Base-by-base conservation (phyloP, 106 monocot genomes). In the Acorus calamus region DNA sequence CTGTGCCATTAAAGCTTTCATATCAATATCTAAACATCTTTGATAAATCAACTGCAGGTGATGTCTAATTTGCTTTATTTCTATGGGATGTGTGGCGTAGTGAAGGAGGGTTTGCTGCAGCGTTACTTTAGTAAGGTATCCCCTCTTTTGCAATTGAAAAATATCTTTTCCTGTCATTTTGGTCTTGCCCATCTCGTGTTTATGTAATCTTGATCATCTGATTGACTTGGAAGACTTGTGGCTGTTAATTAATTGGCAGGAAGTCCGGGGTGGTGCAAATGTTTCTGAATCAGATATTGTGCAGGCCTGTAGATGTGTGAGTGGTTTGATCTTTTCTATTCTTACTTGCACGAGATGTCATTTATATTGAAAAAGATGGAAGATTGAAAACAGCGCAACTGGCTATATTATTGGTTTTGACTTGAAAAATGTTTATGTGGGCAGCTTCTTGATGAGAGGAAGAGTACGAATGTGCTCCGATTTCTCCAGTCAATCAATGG, bases 51-150 rank as follows among this genome's bases (percentile, higher is more conserved):
- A 28, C 42, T 51, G 53, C 62, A 88, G 88, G 78, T 84, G 4
- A 55, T 84, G 55, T 64, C 61, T 5, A 88, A 78, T 78, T 69
- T 81, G 56, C 84, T 88, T 2, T 81, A 88, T 67, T 88, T 78
- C 54, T 84, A 88, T 61, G 88, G 88, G 11, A 84, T 79, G 66
- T 81, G 80, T 61, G 73, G 88, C 11, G 58, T 88, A 13, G 53
- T 84, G 48, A 88, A 79, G 56, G 88, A 88, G 62, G 69, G 59
- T 52, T 74, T 88, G 51, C 84, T 88, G 62, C 78, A 81, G 49
- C 68, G 88, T 43, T 88, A 81, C 42, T 88, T 88, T 61, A 84
- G 88, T 66, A 81, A 78, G 88, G 88, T 81, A 42, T 28, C 28
- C 28, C 28, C 28, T 28, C 28, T 28, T 28, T 28, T 28, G 46